Evolutionary conservation across 768 basidiomycete species (phyloP), one percentile per base, ranked within the genome.

Genomic region (Sistotremastrum niveocremeum): DNA sequence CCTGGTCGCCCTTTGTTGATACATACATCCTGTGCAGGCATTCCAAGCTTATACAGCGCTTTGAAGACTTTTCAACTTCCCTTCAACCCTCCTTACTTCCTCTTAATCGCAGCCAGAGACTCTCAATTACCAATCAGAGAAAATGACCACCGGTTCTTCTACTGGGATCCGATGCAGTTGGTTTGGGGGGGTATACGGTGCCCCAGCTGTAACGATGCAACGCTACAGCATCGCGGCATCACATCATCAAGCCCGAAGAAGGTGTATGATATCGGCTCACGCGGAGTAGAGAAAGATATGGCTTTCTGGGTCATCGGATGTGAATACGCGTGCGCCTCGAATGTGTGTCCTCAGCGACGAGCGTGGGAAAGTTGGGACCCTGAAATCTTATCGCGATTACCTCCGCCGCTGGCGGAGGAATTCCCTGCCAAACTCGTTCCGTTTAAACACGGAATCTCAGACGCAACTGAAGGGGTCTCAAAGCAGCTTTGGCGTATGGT

Each of bases 231-330:
- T 60, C 71, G 72, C 34, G 85, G 85, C 3, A 74, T 80, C 37
- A 86, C 87, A 60, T 73, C 69, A 49, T 72, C 73, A 0, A 84
- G 84, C 0, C 85, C 85, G 0, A 64, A 85, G 56, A 86, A 83
- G 54, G 72, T 86, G 4, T 84, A 85, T 57, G 84, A 88, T 53
- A 73, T 88, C 42, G 77, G 79, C 51, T 20, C 20, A 20, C 20
- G 20, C 20, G 20, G 20, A 20, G 20, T 20, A 20, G 20, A 20
- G 20, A 20, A 20, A 20, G 20, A 20, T 20, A 76, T 75, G 49
- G 81, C 83, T 3, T 88, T 87, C 63, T 87, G 81, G 57, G 72
- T 88, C 59, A 84, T 88, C 34, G 85, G 81, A n/a, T 84, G 84
- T 56, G 80, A 84, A 57, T 88, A 88, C 49, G 67, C 69, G 4